Conservation (phyloP, 208 protist species). For the Trypanosoma brucei region DNA sequence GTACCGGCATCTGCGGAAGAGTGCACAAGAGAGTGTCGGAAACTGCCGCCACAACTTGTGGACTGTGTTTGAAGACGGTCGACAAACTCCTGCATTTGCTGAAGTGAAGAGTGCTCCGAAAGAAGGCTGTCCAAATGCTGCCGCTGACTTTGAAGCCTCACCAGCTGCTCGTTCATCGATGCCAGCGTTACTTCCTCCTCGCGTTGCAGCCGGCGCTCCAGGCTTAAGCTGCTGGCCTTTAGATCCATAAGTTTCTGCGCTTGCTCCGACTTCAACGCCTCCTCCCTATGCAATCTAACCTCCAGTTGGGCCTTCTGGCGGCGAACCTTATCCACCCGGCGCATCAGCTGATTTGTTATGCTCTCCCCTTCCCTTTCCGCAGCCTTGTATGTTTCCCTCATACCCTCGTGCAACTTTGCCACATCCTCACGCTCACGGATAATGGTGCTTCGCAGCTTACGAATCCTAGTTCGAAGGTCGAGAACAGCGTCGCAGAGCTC, state of each 20-base stretch:
- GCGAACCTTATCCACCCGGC: constrained; percentile 45
- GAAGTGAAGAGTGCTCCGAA: constrained; percentile 49
- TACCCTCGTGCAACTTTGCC: constrained; percentile 38
- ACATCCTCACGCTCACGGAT: constrained; percentile 38
- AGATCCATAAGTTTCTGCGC: constrained; percentile 43
- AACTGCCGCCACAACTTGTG: neutral
- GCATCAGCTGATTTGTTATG: constrained; percentile 70
- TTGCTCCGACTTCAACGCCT: constrained; percentile 25
- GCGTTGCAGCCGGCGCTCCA: constrained; percentile 43
- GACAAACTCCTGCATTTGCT: constrained; percentile 65
- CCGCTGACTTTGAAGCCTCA: constrained; percentile 47
- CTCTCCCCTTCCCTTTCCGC: constrained; percentile 66
- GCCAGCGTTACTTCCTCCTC: constrained; percentile 57
- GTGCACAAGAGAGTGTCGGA: neutral
- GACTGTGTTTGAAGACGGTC: constrained; percentile 40
- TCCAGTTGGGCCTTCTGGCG: constrained; percentile 39
- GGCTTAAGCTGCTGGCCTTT: constrained; percentile 34
- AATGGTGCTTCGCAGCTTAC: constrained; percentile 44
- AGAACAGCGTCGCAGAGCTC: constrained; percentile 44
- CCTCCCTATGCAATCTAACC: constrained; percentile 23
- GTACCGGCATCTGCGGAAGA: neutral
- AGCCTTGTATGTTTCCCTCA: constrained; percentile 47
- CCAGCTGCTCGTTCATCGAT: constrained; percentile 40
- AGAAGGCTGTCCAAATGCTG: constrained; percentile 48
- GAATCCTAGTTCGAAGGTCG: constrained; percentile 35